phyloP scores from a whole-genome alignment of 164 flowering plant species.

The Kingdonia uniflora region DNA sequence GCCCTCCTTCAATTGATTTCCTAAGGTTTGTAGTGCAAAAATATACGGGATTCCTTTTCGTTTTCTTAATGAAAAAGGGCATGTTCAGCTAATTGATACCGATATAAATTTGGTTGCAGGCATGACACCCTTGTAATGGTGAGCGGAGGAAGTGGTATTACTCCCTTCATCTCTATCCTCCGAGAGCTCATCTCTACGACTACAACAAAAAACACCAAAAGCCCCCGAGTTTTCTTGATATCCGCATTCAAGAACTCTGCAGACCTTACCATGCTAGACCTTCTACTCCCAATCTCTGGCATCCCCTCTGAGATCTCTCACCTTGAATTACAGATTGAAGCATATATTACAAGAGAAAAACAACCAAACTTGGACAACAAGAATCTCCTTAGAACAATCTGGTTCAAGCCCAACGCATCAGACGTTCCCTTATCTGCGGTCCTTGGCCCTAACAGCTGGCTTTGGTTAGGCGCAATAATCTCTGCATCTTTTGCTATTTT shows the following conservation, averaged over 20 bases:
- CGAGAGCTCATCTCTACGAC: slow-evolving; percentile 39
- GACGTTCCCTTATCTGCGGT: slow-evolving; percentile 44
- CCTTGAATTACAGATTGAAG: slow-evolving; percentile 52
- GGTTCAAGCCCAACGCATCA: slow-evolving; percentile 45
- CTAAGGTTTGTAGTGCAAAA: slow-evolving; percentile 31
- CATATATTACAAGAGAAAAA: slow-evolving; percentile 61
- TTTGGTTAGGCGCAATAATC: slow-evolving; percentile 61
- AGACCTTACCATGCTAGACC: slow-evolving; percentile 62
- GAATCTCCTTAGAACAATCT: slow-evolving; percentile 20
- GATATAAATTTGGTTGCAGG: slow-evolving; percentile 28
- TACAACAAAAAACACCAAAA: slow-evolving; percentile 17
- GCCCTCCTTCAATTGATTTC: slow-evolving; percentile 52
- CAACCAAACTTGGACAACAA: slow-evolving; percentile 11
- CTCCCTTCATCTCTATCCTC: slow-evolving; percentile 69
- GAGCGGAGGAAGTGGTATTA: slow-evolving; percentile 80
- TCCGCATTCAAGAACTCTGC: slow-evolving; percentile 46
- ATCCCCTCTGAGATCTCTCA: slow-evolving; percentile 24
- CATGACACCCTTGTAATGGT: slow-evolving; percentile 73
- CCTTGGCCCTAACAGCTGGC: slow-evolving; percentile 65
- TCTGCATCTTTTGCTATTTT: slow-evolving; percentile 54
- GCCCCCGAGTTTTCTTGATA: slow-evolving; percentile 40
- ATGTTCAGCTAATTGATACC: background rate
- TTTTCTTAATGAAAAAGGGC: no score
- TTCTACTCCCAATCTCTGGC: slow-evolving; percentile 46
- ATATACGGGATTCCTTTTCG: no score